Evolutionary conservation across 176 grass and related monocot genomes (phyloP).

Genomic region (Bromus sterilis): DNA sequence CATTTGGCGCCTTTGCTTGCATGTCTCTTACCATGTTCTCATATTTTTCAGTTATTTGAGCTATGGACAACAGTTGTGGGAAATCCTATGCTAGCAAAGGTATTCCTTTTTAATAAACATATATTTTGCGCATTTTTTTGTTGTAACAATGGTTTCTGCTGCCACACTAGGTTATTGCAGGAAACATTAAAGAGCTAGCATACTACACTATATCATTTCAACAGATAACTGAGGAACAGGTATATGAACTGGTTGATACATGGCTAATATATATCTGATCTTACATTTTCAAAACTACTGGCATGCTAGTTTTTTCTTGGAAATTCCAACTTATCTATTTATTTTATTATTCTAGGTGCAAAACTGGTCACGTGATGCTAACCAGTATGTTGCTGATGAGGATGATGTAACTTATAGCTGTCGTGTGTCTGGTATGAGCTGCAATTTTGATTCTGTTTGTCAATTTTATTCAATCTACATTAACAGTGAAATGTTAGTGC

Average conservation of each 20-base stretch:
- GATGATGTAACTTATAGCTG: conserved; percentile 92
- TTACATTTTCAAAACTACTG: neutral
- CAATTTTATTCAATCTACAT: conserved; percentile 1
- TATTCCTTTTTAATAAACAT: conserved; percentile 21
- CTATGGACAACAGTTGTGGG: conserved; percentile 84
- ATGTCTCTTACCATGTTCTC: neutral
- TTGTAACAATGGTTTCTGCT: conserved; percentile 29
- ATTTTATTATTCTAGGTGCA: conserved; percentile 49
- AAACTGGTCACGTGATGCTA: conserved; percentile 84
- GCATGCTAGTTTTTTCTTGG: neutral
- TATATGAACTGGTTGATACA: conserved; percentile 34
- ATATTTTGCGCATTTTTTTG: neutral
- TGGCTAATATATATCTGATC: neutral
- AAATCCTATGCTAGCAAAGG: conserved; percentile 77
- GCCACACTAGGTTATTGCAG: conserved; percentile 46
- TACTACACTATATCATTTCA: conserved; percentile 84
- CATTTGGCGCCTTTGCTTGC: neutral
- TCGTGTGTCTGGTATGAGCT: conserved; percentile 80
- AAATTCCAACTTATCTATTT: conserved; percentile 10
- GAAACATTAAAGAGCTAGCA: conserved; percentile 69
- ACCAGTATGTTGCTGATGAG: conserved; percentile 95
- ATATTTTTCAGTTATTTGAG: conserved; percentile 73
- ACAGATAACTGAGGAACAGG: conserved; percentile 93
- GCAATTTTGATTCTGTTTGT: neutral
- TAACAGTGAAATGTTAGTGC: neutral